Evolutionary conservation across 345 rosid genomes (phyloP).

Genomic region (sweet orange (Citrus sinensis)): DNA sequence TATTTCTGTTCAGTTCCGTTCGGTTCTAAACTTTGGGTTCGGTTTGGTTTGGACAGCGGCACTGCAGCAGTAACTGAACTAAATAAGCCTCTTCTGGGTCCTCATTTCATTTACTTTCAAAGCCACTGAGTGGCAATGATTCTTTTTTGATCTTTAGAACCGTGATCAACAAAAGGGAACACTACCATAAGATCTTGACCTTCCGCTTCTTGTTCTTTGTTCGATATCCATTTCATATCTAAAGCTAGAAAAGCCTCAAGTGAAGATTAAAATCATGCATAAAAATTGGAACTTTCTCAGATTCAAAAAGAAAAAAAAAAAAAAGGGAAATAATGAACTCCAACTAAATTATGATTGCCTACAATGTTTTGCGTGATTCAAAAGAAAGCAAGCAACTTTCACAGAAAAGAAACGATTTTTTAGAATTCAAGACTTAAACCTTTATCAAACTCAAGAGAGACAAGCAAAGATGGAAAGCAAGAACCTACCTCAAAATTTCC

Average conservation of each 20-base stretch:
- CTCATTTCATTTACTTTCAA: slow-evolving; percentile 59
- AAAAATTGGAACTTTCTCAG: slow-evolving; percentile 8
- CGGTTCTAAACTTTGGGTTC: too few species aligned
- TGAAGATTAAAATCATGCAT: slow-evolving; percentile 18
- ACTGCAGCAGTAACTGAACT: slow-evolving; percentile 9
- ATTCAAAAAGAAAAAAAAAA: neutral
- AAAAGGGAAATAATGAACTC: slow-evolving; percentile 25
- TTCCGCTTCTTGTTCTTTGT: too few species aligned
- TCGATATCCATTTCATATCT: neutral
- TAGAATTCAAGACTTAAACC: slow-evolving; percentile 13
- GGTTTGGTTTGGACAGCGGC: too few species aligned
- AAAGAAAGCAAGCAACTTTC: slow-evolving; percentile 14
- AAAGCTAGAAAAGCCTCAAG: slow-evolving; percentile 30
- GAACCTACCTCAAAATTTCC: slow-evolving; percentile 60
- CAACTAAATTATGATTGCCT: slow-evolving; percentile 25
- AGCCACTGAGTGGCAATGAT: slow-evolving; percentile 51
- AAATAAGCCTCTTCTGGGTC: slow-evolving; percentile 55
- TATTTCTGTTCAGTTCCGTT: too few species aligned
- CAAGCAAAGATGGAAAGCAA: slow-evolving; percentile 67
- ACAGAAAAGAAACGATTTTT: slow-evolving; percentile 16
- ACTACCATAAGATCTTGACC: slow-evolving; percentile 17
- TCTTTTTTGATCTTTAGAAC: slow-evolving; percentile 52
- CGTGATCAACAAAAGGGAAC: slow-evolving; percentile 53
- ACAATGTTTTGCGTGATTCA: slow-evolving; percentile 50
- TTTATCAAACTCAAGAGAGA: slow-evolving; percentile 24